Evolutionary conservation across 2,329 filamentous ascomycete genomes (phyloP).

Genomic region (Fusarium sp.): DNA sequence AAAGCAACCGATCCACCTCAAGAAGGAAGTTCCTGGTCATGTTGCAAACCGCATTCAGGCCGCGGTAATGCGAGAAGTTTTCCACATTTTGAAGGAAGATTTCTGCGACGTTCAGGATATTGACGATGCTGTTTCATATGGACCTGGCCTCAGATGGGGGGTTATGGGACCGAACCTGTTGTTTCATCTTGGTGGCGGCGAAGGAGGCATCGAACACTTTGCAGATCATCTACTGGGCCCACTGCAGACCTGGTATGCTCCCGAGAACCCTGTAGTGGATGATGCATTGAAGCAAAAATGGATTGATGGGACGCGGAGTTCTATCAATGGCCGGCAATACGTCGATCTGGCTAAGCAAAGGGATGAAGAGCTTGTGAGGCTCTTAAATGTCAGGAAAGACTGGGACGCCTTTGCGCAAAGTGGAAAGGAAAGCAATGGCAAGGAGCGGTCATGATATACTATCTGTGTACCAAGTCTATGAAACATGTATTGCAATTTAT

Average conservation of each 20-base stretch:
- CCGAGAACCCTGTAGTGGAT: conserved; percentile 25
- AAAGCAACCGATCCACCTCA: conserved; percentile 21
- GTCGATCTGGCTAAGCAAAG: conserved; percentile 17
- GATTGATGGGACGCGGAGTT: conserved; percentile 12
- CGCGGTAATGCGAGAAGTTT: conserved; percentile 29
- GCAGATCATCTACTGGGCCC: conserved; percentile 25
- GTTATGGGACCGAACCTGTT: conserved; percentile 28
- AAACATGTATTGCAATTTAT: not conserved
- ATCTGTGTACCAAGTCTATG: too few species aligned
- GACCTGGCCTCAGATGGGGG: conserved; percentile 23
- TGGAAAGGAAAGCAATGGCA: not conserved
- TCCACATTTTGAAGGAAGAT: conserved; percentile 19
- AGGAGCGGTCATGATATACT: not conserved
- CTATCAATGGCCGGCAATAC: conserved; percentile 2
- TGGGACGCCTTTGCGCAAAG: conserved; percentile 16
- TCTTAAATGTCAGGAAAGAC: conserved; percentile 27
- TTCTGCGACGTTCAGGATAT: conserved; percentile 23
- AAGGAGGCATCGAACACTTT: conserved; percentile 32
- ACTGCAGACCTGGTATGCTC: conserved; percentile 25
- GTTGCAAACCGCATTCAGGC: conserved; percentile 33
- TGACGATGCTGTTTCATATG: conserved; percentile 29
- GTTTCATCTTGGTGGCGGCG: conserved; percentile 29
- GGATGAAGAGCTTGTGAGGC: conserved; percentile 27
- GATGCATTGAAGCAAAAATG: conserved; percentile 16
- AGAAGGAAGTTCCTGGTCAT: conserved; percentile 26